Evolutionary conservation across 2,329 filamentous ascomycete genomes (phyloP).

Genomic region (Cryphonectria naterciae): DNA sequence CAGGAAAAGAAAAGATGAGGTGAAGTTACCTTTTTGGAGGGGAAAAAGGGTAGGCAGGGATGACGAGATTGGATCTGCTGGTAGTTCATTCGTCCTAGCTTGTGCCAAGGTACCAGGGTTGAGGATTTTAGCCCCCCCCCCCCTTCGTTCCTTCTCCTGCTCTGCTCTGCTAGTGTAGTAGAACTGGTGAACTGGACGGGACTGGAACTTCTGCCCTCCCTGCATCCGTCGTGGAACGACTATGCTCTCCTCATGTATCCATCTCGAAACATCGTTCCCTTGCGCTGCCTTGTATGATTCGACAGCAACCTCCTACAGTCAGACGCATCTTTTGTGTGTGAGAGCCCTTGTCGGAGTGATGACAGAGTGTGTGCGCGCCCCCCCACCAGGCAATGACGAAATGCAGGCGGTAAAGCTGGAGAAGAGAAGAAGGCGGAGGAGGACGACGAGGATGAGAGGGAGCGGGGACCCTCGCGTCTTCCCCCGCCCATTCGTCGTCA

Average conservation of each 20-base stretch:
- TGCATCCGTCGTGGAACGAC: neutral
- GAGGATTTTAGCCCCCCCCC: neutral
- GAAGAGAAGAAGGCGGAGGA: neutral
- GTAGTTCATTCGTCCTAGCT: neutral
- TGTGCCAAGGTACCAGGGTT: neutral
- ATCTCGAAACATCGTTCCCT: slow-evolving; percentile 1
- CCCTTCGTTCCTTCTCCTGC: neutral
- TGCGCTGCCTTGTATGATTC: neutral
- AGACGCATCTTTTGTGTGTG: neutral
- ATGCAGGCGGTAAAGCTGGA: neutral
- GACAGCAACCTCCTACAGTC: neutral
- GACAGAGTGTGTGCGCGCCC: neutral
- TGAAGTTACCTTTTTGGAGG: neutral
- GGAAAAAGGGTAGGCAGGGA: neutral
- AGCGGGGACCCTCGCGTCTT: neutral
- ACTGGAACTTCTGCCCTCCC: neutral
- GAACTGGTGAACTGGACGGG: neutral
- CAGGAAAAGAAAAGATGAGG: neutral
- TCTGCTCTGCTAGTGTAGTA: neutral
- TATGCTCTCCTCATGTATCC: neutral
- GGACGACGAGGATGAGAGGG: neutral
- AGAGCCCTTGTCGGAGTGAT: neutral
- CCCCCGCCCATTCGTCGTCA: neutral
- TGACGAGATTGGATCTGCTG: slow-evolving; percentile 3
- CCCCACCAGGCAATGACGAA: neutral